Evolutionary conservation across 2,329 filamentous ascomycete species (phyloP), one percentile per base, ranked within the genome.

Genomic region (Davidsoniella australis): DNA sequence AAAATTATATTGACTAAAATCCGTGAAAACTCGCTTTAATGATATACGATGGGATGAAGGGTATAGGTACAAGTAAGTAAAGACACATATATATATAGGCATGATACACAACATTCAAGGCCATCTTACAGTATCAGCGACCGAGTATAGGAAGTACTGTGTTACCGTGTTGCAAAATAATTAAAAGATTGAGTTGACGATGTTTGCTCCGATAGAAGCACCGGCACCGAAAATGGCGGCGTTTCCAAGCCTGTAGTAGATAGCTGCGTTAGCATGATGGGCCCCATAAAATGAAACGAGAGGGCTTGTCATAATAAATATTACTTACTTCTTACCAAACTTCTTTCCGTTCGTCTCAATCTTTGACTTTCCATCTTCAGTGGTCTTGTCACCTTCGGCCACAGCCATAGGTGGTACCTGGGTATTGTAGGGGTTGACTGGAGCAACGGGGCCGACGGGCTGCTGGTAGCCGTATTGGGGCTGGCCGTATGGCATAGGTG

Each of bases 181-280:
- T 60, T 78, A 94, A 64, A 94, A 91, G 58, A 94, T 93, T 55
- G 81, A 78, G 65, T 93, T 91, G 57, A 94, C 86, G 61, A 94
- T 78, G 61, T 94, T 91, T 57, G 82, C 77, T 61, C 88, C 88
- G 55, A 94, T 82, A 1, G 85, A 91, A 45, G 89, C 88, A 64
- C 89, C 88, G 44, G 89, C 89, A 63, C 89, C 89, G 59, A 94
- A 94, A 57, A 95, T 86, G 24, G 87, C 86, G 41, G 74, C 72
- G 58, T 80, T 79, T 5, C 89, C 89, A 41, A 69, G 58, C 43
- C 54, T 55, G 40, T 23, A n/a, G 20, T 23, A 23, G 23, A 26
- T n/a, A 39, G 5, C 16, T n/a, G 33, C 2, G 52, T 55, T 51
- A 55, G 54, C 26, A 29, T 23, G 20, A 23, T 23, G 20, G 5